Conservation (phyloP, 192 early-diverging fungal species). For the Linnemannia hyalina region DNA sequence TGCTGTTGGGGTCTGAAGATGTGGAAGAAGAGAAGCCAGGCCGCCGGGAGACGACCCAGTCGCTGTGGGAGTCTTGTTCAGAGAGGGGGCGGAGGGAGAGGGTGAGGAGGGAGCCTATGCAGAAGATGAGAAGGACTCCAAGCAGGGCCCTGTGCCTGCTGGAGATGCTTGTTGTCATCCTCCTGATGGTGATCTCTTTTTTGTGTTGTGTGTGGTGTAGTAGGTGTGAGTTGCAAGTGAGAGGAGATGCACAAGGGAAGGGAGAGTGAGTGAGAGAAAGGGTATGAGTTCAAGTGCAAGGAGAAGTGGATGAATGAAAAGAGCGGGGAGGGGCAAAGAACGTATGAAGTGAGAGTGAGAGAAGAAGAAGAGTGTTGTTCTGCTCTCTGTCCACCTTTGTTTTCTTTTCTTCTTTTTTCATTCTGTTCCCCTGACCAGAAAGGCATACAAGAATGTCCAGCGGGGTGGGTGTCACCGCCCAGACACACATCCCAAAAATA, state of each 20-base stretch:
- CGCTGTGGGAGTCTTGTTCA: neutral
- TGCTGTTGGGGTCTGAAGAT: neutral
- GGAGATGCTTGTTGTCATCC: slow-evolving; percentile 30
- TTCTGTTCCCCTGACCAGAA: neutral
- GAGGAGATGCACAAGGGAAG: neutral
- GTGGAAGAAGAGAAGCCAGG: slow-evolving; percentile 11
- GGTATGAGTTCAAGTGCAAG: neutral
- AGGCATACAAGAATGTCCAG: neutral
- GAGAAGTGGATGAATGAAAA: neutral
- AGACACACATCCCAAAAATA: neutral
- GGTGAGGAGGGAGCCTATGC: slow-evolving; percentile 48
- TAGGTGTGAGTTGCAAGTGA: neutral
- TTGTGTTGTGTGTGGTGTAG: neutral
- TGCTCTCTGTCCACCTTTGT: neutral
- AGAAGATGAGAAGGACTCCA: slow-evolving; percentile 45
- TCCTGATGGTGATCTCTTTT: neutral
- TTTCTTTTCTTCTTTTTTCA: neutral
- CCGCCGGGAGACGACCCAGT: neutral
- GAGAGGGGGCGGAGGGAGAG: slow-evolving; percentile 23
- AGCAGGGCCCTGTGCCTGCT: slow-evolving; percentile 43
- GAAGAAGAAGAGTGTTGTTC: too few species aligned
- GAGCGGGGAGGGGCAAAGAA: neutral
- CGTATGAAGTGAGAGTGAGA: neutral
- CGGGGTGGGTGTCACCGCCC: neutral
- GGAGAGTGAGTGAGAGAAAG: neutral